Percentiles rank a stretch among this genome's conserved stretches.
These are phyloP conservation scores for Tremella yokohamensis DNA, from an alignment of 768 basidiomycete genomes.

Conservation along the genomic window DNA sequence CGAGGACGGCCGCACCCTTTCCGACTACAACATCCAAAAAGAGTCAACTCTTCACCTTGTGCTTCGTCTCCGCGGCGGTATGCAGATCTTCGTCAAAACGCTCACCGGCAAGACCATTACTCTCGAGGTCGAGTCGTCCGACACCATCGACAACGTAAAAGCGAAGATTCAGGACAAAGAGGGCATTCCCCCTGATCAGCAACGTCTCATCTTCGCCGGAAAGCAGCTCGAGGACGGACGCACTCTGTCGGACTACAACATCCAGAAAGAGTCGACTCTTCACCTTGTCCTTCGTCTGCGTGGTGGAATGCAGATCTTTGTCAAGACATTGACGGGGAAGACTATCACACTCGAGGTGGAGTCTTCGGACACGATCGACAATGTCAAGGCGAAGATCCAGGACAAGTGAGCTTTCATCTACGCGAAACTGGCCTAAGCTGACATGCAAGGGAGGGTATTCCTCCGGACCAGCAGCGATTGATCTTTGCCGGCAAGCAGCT, in stretches of 20 bases:
- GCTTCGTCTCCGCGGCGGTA: constrained; percentile 79
- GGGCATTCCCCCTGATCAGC: constrained; percentile 63
- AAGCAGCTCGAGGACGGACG: constrained; percentile 90
- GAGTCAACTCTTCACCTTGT: constrained; percentile 56
- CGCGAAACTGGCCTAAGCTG: not conserved
- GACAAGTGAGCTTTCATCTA: constrained; percentile 30
- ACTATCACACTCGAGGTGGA: constrained; percentile 41
- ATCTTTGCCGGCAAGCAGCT: constrained; percentile 50
- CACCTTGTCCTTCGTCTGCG: constrained; percentile 70
- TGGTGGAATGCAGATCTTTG: constrained; percentile 65
- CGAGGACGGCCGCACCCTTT: constrained; percentile 44
- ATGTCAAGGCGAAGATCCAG: constrained; percentile 49
- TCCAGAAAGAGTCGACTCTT: constrained; percentile 51
- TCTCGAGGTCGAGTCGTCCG: constrained; percentile 76
- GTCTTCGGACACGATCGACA: constrained; percentile 46
- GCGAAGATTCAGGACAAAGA: constrained; percentile 86
- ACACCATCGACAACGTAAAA: constrained; percentile 92
- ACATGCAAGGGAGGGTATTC: constrained; percentile 41
- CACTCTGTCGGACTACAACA: constrained; percentile 75
- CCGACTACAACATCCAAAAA: constrained; percentile 58
- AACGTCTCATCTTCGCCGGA: constrained; percentile 85
- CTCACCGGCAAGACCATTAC: constrained; percentile 53
- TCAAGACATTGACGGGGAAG: constrained; percentile 45
- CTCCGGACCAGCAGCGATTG: constrained; percentile 49
- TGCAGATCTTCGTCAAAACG: constrained; percentile 61